Conservation (phyloP, 768 basidiomycete genomes). For the Amanita exitialis region DNA sequence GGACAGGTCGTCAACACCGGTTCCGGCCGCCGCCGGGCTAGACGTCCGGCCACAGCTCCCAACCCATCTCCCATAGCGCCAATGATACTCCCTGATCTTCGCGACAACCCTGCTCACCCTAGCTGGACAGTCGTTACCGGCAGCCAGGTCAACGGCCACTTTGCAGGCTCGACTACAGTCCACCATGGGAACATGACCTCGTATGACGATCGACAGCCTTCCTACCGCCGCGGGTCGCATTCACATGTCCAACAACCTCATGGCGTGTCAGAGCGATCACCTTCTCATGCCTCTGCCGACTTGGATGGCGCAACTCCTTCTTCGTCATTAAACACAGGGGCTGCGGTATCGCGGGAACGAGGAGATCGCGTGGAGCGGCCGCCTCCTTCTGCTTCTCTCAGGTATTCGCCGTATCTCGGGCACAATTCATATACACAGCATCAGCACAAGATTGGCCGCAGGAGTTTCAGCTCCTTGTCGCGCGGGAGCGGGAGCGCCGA, state of each 20-base stretch:
- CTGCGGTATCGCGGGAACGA: neutral
- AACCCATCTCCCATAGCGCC: constrained; percentile 10
- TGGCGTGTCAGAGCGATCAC: neutral
- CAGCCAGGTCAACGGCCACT: neutral
- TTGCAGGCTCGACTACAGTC: neutral
- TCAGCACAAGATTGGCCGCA: constrained; percentile 13
- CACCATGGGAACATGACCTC: neutral
- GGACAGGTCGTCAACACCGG: constrained; percentile 68
- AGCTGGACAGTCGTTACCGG: constrained; percentile 4
- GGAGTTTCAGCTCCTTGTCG: constrained; percentile 6
- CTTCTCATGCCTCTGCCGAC: neutral
- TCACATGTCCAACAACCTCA: constrained; percentile 3
- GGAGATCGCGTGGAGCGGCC: constrained; percentile 2
- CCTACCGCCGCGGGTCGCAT: neutral
- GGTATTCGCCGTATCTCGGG: constrained; percentile 7
- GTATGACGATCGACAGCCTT: neutral
- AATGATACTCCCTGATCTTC: constrained; percentile 1
- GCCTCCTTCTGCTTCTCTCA: constrained; percentile 6
- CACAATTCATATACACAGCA: constrained; percentile 15
- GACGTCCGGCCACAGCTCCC: constrained; percentile 22
- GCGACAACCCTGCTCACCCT: constrained; percentile 3
- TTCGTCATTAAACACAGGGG: neutral
- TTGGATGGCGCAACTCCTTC: neutral
- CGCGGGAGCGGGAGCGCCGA: constrained; percentile 1
- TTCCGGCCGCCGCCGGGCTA: constrained; percentile 49